A percentile compares a stretch with the other conserved stretches of the same genome.
Evolutionary conservation across 148 eudicot genomes (phyloP).

Genomic region (Rhododendron williamsianum): DNA sequence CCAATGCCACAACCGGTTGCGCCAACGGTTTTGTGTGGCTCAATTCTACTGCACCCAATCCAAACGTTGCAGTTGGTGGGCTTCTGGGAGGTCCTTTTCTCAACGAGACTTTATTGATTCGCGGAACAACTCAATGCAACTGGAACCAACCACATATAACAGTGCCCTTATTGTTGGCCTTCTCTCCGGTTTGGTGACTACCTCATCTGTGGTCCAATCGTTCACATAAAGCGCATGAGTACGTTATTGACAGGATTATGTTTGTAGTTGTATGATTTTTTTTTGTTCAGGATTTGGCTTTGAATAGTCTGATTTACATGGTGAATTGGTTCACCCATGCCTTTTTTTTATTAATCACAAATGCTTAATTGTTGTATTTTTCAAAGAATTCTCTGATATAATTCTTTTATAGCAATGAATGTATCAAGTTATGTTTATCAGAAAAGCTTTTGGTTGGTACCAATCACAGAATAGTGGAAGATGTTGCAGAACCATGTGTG

Average conservation of each 20-base stretch:
- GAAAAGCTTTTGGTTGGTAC: slow-evolving; percentile 1
- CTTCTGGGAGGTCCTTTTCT: slow-evolving; percentile 82
- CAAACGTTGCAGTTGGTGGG: slow-evolving; percentile 77
- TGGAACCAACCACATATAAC: slow-evolving; percentile 79
- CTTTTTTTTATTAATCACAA: not conserved
- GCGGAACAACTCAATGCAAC: slow-evolving; percentile 82
- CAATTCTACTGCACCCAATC: slow-evolving; percentile 53
- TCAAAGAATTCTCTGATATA: not conserved
- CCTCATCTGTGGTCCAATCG: slow-evolving; percentile 64
- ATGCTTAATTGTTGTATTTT: slow-evolving; percentile 3
- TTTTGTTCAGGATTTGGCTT: not conserved
- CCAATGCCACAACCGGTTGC: slow-evolving; percentile 50
- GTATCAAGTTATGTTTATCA: not conserved
- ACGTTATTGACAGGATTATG: not conserved
- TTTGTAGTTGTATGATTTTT: not conserved
- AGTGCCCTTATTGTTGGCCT: slow-evolving; percentile 77
- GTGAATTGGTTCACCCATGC: not conserved
- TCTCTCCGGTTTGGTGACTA: slow-evolving; percentile 75
- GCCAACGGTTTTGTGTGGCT: slow-evolving; percentile 66
- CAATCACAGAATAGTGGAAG: not conserved
- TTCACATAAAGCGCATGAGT: slow-evolving; percentile 15
- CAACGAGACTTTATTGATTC: slow-evolving; percentile 66
- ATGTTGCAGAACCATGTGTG: not conserved
- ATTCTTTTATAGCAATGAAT: not conserved
- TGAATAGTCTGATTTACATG: not conserved